A percentile compares a stretch with the other conserved stretches of the same genome.
Evolutionary conservation across 805 yeast species (phyloP).

Genomic region (Kuraishia capsulata): DNA sequence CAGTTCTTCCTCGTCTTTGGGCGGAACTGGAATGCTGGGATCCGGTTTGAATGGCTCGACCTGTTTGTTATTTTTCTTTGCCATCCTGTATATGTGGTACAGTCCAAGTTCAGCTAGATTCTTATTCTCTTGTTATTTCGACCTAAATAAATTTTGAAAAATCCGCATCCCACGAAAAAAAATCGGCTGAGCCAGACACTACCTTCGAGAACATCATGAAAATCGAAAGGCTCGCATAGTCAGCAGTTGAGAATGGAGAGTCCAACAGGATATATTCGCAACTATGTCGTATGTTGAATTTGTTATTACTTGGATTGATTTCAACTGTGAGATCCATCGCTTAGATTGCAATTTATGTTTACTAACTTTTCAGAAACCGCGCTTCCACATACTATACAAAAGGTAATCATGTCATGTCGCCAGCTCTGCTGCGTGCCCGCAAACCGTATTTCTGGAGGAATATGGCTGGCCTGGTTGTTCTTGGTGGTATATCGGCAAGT

Average conservation of each 20-base stretch:
- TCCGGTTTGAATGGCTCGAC: slow-evolving; percentile 4
- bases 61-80: slow-evolving; percentile 3
- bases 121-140: slow-evolving; percentile 1
- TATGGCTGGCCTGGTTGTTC: slow-evolving; percentile 47
- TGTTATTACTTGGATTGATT: too few species aligned
- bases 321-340: too few species aligned
- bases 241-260: too few species aligned
- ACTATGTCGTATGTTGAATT: too few species aligned
- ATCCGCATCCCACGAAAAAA: too few species aligned
- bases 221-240: too few species aligned
- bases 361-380: slow-evolving; percentile 5
- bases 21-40: slow-evolving; percentile 29
- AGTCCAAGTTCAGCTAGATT: background rate
- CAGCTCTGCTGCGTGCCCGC: slow-evolving; percentile 87
- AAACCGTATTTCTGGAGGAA: slow-evolving; percentile 78
- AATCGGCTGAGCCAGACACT: too few species aligned
- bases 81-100: background rate
- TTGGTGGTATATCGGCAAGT: slow-evolving; percentile 58
- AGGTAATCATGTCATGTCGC: slow-evolving; percentile 64
- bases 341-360: slow-evolving; percentile 3
- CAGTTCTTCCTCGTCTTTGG: slow-evolving; percentile 80
- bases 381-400: slow-evolving; percentile 29
- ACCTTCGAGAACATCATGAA: too few species aligned
- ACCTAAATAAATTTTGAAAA: slow-evolving; percentile 2
- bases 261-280: too few species aligned